Evolutionary conservation across 768 basidiomycete genomes (phyloP), one percentile per base, ranked within the genome.

Genomic region (Phanerodontia chrysosporium): DNA sequence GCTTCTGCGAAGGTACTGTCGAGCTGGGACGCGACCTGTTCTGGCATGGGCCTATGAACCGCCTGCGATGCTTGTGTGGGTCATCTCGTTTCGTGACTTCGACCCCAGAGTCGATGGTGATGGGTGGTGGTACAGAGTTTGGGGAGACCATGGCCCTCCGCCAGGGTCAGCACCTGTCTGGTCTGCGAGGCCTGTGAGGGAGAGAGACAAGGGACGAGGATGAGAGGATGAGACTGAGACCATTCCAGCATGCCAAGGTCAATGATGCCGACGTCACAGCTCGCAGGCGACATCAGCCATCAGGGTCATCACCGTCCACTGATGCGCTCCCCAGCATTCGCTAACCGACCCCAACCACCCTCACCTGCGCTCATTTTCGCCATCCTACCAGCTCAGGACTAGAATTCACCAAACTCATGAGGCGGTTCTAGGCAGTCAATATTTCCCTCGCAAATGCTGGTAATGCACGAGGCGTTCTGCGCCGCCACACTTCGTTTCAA

Each of bases 11-110:
- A 60, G 66, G 58, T 67, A 55, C 39, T 65, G 64, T 73, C 63
- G 72, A 72, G 52, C 51, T 65, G 53, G 61, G 72, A 72, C 56
- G 83, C 71, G 57, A 83, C 76, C 57, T 78, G 82, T 66, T 86
- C 84, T 13, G 89, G 90, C 76, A 92, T 79, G 3, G 90, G 0
- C 91, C 91, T 45, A 93, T 76, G 71, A 92, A 92, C 54, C 86
- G 70, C 29, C 91, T 80, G 56, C 76, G 76, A 59, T 74, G 75
- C 28, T 65, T 69, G 69, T 80, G 75, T n/a, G 61, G 60, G 28
- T 67, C 71, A 53, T 57, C 63, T 5, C 61, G 57, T 44, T 58
- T 52, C 13, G 58, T 42, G 16, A 44, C 44, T 5, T 57, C 59
- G 2, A 27, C 28, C 8, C 35, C 22, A 18, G 54, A n/a, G 21